Evolutionary conservation across 257 asterid genomes (phyloP), one percentile per base, ranked within the genome.

Genomic region (Leonotis leonurus): DNA sequence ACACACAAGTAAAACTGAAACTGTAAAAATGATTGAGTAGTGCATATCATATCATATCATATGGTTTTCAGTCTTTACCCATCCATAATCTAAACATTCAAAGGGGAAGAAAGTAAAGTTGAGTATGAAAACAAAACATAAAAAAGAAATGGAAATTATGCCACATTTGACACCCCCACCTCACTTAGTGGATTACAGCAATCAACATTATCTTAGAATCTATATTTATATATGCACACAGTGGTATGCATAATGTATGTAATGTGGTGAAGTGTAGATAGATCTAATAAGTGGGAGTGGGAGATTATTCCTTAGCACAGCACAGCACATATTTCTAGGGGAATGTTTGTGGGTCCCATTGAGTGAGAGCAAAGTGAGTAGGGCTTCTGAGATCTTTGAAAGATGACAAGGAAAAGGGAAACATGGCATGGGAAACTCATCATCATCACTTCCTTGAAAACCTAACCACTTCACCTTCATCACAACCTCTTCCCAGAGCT

Each of bases 341-440:
- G 72, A 74, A 74, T 74, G 78, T 74, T 50, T 74, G 71, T 69
- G 75, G 79, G 79, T 12, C 45, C 79, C 70, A 60, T 3, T 22
- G 25, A 56, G 41, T 67, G 70, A 67, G 35, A 40, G 53, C n/a
- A 67, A 67, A 66, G 68, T 5, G 62, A 43, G 63, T 53, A 67
- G 73, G 66, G 66, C 61, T 72, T 66, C 48, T 52, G 25, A 65
- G 50, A 27, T 73, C 77, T 65, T 71, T 71, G 68, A 49, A 64
- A 11, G 33, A 9, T 26, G 16, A 52, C 30, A 14, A 25, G 30
- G 60, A 17, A 71, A 54, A 21, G 37, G 70, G 64, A 62, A 60
- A 76, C 73, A 75, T 70, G 80, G 80, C 82, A 78, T 80, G 94
- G 79, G 77, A 37, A 71, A 53, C 64, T 72, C 71, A n/a, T 81